Evolutionary conservation across 2,329 filamentous ascomycete species (phyloP), one percentile per base, ranked within the genome.

Genomic region (Colletotrichum phormii): DNA sequence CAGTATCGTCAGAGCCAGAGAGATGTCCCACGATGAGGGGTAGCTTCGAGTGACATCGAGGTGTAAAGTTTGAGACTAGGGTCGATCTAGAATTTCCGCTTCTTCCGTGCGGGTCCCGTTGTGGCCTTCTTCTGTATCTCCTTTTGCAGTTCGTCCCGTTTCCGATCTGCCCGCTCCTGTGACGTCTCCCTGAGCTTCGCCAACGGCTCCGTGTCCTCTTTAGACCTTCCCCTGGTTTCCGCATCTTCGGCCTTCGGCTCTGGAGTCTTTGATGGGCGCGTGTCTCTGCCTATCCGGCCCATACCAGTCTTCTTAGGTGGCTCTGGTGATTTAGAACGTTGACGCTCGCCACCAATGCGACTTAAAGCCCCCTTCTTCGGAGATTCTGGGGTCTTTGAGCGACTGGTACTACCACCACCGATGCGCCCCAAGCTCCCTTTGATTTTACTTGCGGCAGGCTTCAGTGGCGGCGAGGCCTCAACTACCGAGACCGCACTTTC

Each of bases 51-150:
- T 22, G 42, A 1, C 42, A 8, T 42, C 3, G 12, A 53, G 22
- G 33, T 42, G 61, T 29, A 49, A 42, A 33, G 53, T 58, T 24
- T 58, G 62, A 35, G 46, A 68, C 31, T 63, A 31, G 37, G 35
- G n/a, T 72, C 26, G 33, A 61, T 24, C 73, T 78, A 90, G 73
- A 90, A 90, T 63, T 84, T 87, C 55, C 89, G 82, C 80, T 89
- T 90, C 82, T 90, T 90, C 79, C 86, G 88, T 7, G 81, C 83
- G 5, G 89, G 89, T 1, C 85, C 86, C 22, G 84, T 84, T 0
- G 85, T 83, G 3, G 84, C 84, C 76, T 87, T 88, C 71, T 78
- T 85, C 74, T 89, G 84, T 15, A 89, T 79, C 46, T 90, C 86
- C 68, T 81, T 83, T 67, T 87, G 85, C 33, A 89, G 79, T 75